Base-by-base conservation (phyloP, 176 grass and related monocot genomes). In the Juncus inflexus region DNA sequence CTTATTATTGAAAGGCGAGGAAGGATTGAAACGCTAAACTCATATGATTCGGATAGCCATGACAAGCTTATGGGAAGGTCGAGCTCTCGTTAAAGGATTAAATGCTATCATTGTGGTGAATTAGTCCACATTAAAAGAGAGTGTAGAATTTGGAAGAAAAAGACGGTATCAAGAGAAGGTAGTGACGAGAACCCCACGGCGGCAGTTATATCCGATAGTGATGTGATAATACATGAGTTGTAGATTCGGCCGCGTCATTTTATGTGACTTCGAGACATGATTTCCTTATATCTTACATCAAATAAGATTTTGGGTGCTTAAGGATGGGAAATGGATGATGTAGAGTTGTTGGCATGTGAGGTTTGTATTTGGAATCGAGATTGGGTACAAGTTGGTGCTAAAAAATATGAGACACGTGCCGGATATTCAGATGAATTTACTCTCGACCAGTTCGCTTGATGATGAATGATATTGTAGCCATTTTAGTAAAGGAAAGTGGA, bases 271-370 rank as follows among this genome's bases (percentile, higher is more conserved):
- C 45, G 4, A 6, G 45, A 35, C 12, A 10, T 13, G 13, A 68
- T 40, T 67, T 77, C 12, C 50, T 60, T 15, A 59, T 7, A 7
- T 70, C 71, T 49, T 76, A 76, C 9, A 40, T 28, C 2, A 11
- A 15, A 37, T 3, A n/a, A 35, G 16, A 68, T 0, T 62, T 62
- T 55, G n/a, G 41, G 0, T 4, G 28, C 2, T 7, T 67, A 2
- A 80, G 65, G 47, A 81, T 81, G 56, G 38, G 12, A 9, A 76
- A 71, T 15, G 37, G 42, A 45, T n/a, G n/a, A n/a, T n/a, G n/a
- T n/a, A n/a, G n/a, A n/a, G n/a, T n/a, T n/a, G n/a, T n/a, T n/a
- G n/a, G n/a, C n/a, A n/a, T n/a, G n/a, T n/a, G n/a, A n/a, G n/a
- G n/a, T n/a, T n/a, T n/a, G n/a, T n/a, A n/a, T n/a, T n/a, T n/a